Evolutionary conservation across 1,139 yeast genomes (phyloP), one percentile per base, ranked within the genome.

Genomic region (Pichia sp.): DNA sequence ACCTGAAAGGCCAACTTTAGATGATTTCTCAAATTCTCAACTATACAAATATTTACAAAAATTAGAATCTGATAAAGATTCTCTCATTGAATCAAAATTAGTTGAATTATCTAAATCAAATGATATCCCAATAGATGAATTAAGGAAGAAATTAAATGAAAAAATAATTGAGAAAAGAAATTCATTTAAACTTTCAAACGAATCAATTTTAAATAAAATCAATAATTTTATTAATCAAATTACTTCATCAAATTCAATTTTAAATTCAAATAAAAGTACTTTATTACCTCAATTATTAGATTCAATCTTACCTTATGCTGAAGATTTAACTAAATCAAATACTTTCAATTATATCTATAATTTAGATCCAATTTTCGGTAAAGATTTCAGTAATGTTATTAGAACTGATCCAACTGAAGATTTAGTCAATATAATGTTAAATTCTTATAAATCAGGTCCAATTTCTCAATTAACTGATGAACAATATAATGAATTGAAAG

Each of bases 41-140:
- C 46, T 48, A 18, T 44, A 45, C 8, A 42, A 50, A 38, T 44
- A 53, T 34, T 31, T 54, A 30, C 34, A 42, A 18, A 31, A 43
- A 24, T 36, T 47, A 10, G 50, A 39, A 12, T 14, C 38, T n/a
- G 53, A 54, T 35, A 53, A 54, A 36, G 48, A 47, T 18, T 34
- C 36, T 11, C 38, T 54, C 14, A 53, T 58, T 30, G 50, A 53
- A 6, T 43, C 48, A 36, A 56, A 55, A 39, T 46, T 58, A 28
- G 40, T 45, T 30, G 28, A 42, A 15, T 41, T 58, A 38, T 50
- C 62, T 10, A 34, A 49, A 26, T 35, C 41, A 23, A 41, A 49
- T 26, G 42, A 45, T 11, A 34, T 55, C 17, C 35, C 47, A 17
- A 40, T 49, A 8, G 51, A 50, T 5, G 52, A 51, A 12, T 44